A percentile compares a stretch with the other conserved stretches of the same genome.
These are phyloP conservation scores for Nakazawaea populi DNA, from an alignment of 805 yeast species.

Conservation along the genomic window DNA sequence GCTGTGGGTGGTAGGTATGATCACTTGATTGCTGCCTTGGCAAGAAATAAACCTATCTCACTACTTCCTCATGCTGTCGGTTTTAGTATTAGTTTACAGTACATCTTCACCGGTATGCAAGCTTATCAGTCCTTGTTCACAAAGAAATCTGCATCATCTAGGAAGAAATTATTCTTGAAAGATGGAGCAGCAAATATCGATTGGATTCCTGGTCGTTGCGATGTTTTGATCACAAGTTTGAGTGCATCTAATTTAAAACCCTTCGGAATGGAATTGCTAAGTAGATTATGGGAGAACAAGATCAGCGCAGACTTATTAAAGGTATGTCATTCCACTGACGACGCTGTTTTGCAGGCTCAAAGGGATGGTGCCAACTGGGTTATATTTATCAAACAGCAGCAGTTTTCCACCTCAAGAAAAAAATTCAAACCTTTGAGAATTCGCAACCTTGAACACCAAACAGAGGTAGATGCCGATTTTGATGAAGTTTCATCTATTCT, in stretches of 20 bases:
- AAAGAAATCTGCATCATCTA: slow-evolving; percentile 11
- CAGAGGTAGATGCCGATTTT: slow-evolving; percentile 68
- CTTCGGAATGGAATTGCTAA: slow-evolving; percentile 58
- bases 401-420: slow-evolving; percentile 27
- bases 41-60: slow-evolving; percentile 36
- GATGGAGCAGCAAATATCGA: slow-evolving; percentile 28
- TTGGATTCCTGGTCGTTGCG: slow-evolving; percentile 65
- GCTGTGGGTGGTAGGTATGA: slow-evolving; percentile 97
- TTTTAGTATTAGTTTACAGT: slow-evolving; percentile 74
- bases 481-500: slow-evolving; percentile 55
- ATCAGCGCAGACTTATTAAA: slow-evolving; percentile 70
- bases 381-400: slow-evolving; percentile 70
- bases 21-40: slow-evolving; percentile 55
- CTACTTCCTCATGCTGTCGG: slow-evolving; percentile 69
- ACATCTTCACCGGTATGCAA: slow-evolving; percentile 46
- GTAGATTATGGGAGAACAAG: slow-evolving; percentile 67
- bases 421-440: slow-evolving; percentile 74
- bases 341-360: slow-evolving; percentile 55
- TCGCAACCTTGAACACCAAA: slow-evolving; percentile 50
- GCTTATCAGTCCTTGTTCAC: slow-evolving; percentile 33
- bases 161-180: slow-evolving; percentile 27
- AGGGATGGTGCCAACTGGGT: slow-evolving; percentile 73
- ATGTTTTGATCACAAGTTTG: slow-evolving; percentile 72
- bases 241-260: slow-evolving; percentile 50
- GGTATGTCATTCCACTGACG: slow-evolving; percentile 49